These are phyloP conservation scores for Fraxinus latifolia DNA, from an alignment of 305 asterid species.

Conservation along the genomic window DNA sequence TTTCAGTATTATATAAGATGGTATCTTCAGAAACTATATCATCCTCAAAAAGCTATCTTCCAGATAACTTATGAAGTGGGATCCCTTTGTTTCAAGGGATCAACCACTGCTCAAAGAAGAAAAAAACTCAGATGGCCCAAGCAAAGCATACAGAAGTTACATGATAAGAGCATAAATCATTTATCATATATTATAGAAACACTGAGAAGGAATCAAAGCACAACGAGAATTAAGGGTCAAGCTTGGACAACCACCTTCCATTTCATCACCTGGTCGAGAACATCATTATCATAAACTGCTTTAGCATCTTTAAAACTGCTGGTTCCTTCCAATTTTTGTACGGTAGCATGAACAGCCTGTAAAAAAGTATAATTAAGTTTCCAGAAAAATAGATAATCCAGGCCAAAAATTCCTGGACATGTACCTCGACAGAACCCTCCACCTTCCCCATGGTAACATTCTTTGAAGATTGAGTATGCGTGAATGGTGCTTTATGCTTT, in stretches of 20 bases:
- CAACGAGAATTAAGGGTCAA: constrained; percentile 8
- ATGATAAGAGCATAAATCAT: not conserved
- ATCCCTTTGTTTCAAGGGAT: not conserved
- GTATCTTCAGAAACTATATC: not conserved
- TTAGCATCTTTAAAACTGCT: constrained; percentile 74
- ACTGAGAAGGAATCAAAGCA: not conserved
- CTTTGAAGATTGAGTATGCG: constrained; percentile 39
- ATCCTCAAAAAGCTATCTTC: not conserved
- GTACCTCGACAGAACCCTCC: constrained; percentile 69
- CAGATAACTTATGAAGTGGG: not conserved
- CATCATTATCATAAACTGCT: constrained; percentile 63
- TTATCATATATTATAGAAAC: not conserved
- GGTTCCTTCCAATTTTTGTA: constrained; percentile 53
- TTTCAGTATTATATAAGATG: not conserved
- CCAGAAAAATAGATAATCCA: constrained; percentile 14
- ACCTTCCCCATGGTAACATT: constrained; percentile 69
- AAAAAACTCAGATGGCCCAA: constrained; percentile 11
- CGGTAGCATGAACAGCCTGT: constrained; percentile 70
- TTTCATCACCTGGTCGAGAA: constrained; percentile 58
- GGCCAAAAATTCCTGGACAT: constrained; percentile 19
- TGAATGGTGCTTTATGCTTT: constrained; percentile 47
- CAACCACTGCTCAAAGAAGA: not conserved
- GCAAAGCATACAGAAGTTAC: not conserved
- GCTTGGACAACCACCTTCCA: constrained; percentile 53
- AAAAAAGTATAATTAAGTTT: constrained; percentile 23